Percentiles rank a stretch among this genome's conserved stretches.
These are phyloP conservation scores for Termitomyces titanicus DNA, from an alignment of 768 basidiomycete species.

Conservation along the genomic window DNA sequence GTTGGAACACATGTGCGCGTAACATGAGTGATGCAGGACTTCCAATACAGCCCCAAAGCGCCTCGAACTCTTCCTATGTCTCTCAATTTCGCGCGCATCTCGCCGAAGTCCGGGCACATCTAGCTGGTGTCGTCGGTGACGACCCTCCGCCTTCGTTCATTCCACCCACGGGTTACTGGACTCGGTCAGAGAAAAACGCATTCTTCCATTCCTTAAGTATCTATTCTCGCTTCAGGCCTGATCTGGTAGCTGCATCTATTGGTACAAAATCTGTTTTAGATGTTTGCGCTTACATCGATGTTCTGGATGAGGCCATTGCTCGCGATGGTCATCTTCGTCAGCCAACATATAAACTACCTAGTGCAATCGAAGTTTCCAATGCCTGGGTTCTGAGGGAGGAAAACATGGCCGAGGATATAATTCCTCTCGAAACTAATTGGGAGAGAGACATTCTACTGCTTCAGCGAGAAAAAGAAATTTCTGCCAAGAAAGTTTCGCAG, in stretches of 20 bases:
- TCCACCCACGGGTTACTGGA: conserved; percentile 52
- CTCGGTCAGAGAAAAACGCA: conserved; percentile 56
- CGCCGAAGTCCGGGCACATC: conserved; percentile 30
- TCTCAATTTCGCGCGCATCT: conserved; percentile 31
- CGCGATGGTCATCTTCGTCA: conserved; percentile 7
- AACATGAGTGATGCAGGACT: conserved; percentile 17
- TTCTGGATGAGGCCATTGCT: conserved; percentile 39
- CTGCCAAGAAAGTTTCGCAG: conserved; percentile 6
- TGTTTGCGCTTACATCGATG: conserved; percentile 62
- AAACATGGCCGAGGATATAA: conserved; percentile 28
- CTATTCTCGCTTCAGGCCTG: conserved; percentile 71
- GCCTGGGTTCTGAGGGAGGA: conserved; percentile 50
- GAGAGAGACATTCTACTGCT: conserved; percentile 18
- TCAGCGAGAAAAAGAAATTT: conserved; percentile 16
- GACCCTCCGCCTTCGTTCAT: conserved; percentile 30
- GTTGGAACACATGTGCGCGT: conserved; percentile 10
- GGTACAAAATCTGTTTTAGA: conserved; percentile 63
- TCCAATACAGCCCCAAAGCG: conserved; percentile 1
- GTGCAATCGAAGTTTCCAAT: conserved; percentile 48
- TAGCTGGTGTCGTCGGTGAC: conserved; percentile 27
- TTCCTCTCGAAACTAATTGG: conserved; percentile 24
- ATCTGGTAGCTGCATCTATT: conserved; percentile 69
- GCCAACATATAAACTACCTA: conserved; percentile 23
- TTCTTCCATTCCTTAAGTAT: conserved; percentile 71
- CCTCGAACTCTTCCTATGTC: conserved; percentile 16